Evolutionary conservation across 352 stramenopile species (phyloP), one percentile per base, ranked within the genome.

Genomic region (Pilasporangium apinafurcum): DNA sequence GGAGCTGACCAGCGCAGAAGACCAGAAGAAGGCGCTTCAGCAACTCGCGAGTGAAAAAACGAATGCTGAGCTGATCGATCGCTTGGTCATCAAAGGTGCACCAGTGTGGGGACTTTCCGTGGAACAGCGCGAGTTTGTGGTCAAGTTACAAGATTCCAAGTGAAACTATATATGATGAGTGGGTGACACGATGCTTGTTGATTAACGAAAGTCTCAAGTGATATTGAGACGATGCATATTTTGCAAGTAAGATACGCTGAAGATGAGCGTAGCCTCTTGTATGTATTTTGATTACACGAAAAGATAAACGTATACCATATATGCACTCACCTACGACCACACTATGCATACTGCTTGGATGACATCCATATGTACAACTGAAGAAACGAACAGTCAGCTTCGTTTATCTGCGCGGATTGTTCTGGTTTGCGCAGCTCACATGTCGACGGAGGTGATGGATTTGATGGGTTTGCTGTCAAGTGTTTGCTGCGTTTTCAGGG

Each of bases 31-130:
- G 37, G 68, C 46, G 37, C 76, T 71, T 48, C 51, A 57, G 16
- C 60, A 56, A 28, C 56, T 87, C 32, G 59, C 61, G 29, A 61
- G 39, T 41, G 56, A 83, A 31, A 25, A 68, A 31, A 53, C 62
- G 22, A 71, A 65, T 34, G 39, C 42, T 20, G 51, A 59, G 46
- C 61, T 92, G 29, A 67, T 86, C 47, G 53, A 71, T 55, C 73
- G 76, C 3, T 48, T 92, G 29, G 59, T 87, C 31, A 68, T 89
- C 46, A 81, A 83, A 22, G 79, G 79, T 27, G 65, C 73, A 16
- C 79, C 79, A 9, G 79, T 76, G 29, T 92, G 79, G 79, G 76
- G 79, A 0, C 70, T 92, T 43, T 86, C 79, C 32, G 61, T 79
- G 38, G 56, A 51, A 34, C 71, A 92, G 63, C 76, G 79, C 35